phyloP scores from a whole-genome alignment of 1,284 basidiomycete species.

The Marasmius oreades region DNA sequence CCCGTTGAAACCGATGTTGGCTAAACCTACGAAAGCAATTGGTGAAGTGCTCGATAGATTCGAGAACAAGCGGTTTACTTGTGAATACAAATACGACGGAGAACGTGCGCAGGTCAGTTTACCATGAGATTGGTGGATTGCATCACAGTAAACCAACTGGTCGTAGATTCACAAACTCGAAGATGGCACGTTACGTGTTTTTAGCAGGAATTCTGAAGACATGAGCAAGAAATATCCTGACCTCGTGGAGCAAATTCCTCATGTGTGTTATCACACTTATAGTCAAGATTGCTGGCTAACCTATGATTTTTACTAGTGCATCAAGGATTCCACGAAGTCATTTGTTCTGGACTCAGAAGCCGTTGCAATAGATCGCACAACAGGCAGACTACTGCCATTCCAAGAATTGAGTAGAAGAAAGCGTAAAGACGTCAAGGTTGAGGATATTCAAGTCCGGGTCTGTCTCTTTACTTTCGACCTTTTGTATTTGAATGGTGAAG shows the following conservation, averaged over 20 bases:
- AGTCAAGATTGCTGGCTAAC: conserved; percentile 6
- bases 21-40: conserved; percentile 99
- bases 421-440: conserved; percentile 95
- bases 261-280: conserved; percentile 44
- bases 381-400: conserved; percentile 89
- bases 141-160: not conserved
- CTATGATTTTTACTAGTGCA: conserved; percentile 51
- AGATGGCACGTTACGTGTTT: conserved; percentile 82
- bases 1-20: conserved; percentile 98
- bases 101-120: conserved; percentile 85
- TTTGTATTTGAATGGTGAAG: conserved; percentile 92
- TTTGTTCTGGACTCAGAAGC: conserved; percentile 97
- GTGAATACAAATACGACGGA: conserved; percentile 99
- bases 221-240: conserved; percentile 99
- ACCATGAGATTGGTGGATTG: not conserved
- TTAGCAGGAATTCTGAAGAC: conserved; percentile 97
- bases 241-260: conserved; percentile 88
- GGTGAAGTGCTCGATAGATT: conserved; percentile 98
- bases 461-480: conserved; percentile 96
- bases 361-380: conserved; percentile 89
- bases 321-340: conserved; percentile 77
- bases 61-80: conserved; percentile 94
- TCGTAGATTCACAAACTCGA: conserved; percentile 75
- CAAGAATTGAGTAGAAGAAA: conserved; percentile 95
- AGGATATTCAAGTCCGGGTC: conserved; percentile 94